Evolutionary conservation across 176 grass and related monocot species (phyloP).

Genomic region (Musa beccarii): DNA sequence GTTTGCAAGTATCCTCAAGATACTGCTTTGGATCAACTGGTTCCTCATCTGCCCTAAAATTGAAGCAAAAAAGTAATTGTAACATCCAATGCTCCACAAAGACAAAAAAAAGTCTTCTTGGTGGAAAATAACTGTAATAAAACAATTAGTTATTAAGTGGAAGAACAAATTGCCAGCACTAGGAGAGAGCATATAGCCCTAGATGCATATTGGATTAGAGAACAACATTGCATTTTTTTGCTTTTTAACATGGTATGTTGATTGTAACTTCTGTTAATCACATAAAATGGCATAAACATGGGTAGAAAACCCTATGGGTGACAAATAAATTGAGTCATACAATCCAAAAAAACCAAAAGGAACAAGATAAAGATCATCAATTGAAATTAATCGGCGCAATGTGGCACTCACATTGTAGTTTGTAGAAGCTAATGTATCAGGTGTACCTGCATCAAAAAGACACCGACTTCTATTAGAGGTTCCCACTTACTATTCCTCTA

Average conservation of each 20-base stretch:
- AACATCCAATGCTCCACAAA: not conserved
- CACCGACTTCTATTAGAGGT: not conserved
- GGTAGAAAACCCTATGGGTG: not conserved
- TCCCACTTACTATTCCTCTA: not conserved
- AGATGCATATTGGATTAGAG: too few species aligned
- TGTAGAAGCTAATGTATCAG: not conserved
- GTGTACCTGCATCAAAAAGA: not conserved
- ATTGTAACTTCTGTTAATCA: too few species aligned
- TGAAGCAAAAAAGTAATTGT: not conserved
- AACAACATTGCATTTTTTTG: too few species aligned
- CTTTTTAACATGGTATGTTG: too few species aligned
- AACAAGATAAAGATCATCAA: not conserved
- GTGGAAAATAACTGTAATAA: not conserved
- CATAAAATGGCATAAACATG: too few species aligned
- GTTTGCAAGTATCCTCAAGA: conserved; percentile 60
- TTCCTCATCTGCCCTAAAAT: conserved; percentile 47
- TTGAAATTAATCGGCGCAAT: not conserved
- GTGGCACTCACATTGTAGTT: conserved; percentile 1
- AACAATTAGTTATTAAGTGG: not conserved
- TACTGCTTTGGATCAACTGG: conserved; percentile 50
- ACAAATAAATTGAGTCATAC: not conserved
- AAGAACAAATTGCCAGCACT: too few species aligned
- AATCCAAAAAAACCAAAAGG: not conserved
- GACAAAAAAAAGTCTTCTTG: not conserved
- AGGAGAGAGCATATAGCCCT: too few species aligned